phyloP scores from a whole-genome alignment of 208 protist species.

The Acanthamoeba triangularis region DNA sequence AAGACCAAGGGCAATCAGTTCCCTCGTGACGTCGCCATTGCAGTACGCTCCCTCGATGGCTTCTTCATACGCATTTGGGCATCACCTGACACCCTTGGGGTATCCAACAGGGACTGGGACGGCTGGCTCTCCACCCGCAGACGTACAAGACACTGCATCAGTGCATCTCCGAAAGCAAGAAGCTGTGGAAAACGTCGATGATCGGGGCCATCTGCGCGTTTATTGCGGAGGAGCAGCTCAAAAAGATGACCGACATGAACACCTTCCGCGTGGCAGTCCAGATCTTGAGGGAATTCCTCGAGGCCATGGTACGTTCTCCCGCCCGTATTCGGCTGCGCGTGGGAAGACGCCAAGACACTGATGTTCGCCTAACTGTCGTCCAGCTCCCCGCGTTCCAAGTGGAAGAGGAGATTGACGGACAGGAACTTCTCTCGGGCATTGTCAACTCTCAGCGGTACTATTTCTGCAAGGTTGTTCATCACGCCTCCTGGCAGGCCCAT shows the following conservation, averaged over 20 bases:
- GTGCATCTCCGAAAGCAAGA: slow-evolving; percentile 68
- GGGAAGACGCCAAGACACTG: background rate
- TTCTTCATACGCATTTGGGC: background rate
- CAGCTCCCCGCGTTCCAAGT: slow-evolving; percentile 3
- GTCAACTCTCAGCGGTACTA: background rate
- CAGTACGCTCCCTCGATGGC: slow-evolving; percentile 2
- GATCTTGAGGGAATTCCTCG: slow-evolving; percentile 69
- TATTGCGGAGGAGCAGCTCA: slow-evolving; percentile 59
- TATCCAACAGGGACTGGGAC: background rate
- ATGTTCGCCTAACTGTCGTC: background rate
- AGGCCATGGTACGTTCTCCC: slow-evolving; percentile 1
- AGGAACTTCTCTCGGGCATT: slow-evolving; percentile 33
- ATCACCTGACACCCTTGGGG: background rate
- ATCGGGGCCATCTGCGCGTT: slow-evolving; percentile 73
- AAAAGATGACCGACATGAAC: slow-evolving; percentile 54
- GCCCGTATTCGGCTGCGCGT: background rate
- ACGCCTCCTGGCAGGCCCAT: slow-evolving; percentile 41
- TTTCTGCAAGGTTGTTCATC: slow-evolving; percentile 67
- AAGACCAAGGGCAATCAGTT: slow-evolving; percentile 71
- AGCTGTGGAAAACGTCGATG: slow-evolving; percentile 66
- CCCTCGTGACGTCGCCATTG: slow-evolving; percentile 53
- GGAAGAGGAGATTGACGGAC: slow-evolving; percentile 62
- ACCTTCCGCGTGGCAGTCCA: slow-evolving; percentile 22
- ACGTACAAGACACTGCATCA: slow-evolving; percentile 54
- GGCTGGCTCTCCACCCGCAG: slow-evolving; percentile 22